phyloP scores from a whole-genome alignment of 257 asterid species.

The Salvia hispanica region DNA sequence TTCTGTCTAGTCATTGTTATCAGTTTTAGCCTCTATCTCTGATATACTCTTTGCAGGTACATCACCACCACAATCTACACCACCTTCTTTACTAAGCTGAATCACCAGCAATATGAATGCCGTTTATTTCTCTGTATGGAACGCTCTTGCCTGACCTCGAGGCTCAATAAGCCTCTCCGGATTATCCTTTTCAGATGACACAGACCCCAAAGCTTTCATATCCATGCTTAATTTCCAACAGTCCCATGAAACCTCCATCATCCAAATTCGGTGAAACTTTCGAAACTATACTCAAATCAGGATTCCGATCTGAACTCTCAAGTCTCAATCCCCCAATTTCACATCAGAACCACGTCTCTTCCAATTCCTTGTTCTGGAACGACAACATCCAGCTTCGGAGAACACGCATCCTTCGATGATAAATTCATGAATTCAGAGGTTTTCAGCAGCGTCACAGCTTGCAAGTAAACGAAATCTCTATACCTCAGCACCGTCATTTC shows the following conservation, averaged over 20 bases:
- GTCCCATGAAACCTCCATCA: neutral
- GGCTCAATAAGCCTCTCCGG: constrained; percentile 40
- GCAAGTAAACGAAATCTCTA: constrained; percentile 36
- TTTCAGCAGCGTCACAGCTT: constrained; percentile 52
- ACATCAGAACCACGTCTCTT: constrained; percentile 30
- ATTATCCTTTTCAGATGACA: constrained; percentile 36
- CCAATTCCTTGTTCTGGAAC: constrained; percentile 19
- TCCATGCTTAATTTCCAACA: constrained; percentile 23
- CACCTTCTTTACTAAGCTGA: constrained; percentile 37
- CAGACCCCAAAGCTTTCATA: constrained; percentile 24
- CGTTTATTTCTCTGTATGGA: constrained; percentile 37
- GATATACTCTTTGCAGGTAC: constrained; percentile 23
- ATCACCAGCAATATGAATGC: constrained; percentile 27
- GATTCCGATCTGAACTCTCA: constrained; percentile 24
- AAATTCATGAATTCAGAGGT: constrained; percentile 37
- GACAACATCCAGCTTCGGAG: constrained; percentile 23
- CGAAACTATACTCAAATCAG: neutral
- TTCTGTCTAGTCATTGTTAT: too few species aligned
- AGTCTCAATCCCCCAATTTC: constrained; percentile 37
- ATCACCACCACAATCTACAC: constrained; percentile 27
- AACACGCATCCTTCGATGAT: constrained; percentile 23
- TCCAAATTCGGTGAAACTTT: neutral
- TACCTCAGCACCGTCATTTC: constrained; percentile 72
- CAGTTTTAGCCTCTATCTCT: constrained; percentile 26
- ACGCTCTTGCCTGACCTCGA: constrained; percentile 71